Percentiles rank a stretch among this genome's conserved stretches.
These are phyloP conservation scores for Neoarthrinium moseri DNA, from an alignment of 2,329 filamentous ascomycete species.

Conservation along the genomic window DNA sequence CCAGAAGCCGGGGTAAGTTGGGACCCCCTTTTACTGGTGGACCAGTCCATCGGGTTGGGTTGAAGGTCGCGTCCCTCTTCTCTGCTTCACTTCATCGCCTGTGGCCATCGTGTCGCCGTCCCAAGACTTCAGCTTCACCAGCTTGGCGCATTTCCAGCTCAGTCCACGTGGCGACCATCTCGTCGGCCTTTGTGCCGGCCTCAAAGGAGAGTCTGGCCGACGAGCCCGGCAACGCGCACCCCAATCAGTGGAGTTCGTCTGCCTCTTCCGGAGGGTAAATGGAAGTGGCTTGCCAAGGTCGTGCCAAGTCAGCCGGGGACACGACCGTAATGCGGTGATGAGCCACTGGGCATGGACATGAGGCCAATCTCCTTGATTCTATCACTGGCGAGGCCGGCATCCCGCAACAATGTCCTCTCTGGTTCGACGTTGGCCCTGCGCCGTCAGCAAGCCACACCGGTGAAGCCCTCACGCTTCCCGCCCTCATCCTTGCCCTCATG, in stretches of 20 bases:
- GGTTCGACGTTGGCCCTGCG: no score
- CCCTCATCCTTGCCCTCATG: no score
- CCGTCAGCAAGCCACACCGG: no score
- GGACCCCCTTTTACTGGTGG: not conserved
- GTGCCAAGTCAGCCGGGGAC: slow-evolving; percentile 5
- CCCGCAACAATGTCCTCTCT: no score
- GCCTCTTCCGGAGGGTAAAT: slow-evolving; percentile 1
- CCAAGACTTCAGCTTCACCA: slow-evolving; percentile 1
- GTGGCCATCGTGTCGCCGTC: not conserved
- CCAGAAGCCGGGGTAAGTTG: not conserved
- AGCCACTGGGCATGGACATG: not conserved
- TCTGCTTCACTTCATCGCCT: not conserved
- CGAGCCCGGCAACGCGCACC: slow-evolving; percentile 4
- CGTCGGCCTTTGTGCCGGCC: not conserved
- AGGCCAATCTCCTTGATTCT: no score
- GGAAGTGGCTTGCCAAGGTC: slow-evolving; percentile 10
- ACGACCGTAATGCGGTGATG: not conserved
- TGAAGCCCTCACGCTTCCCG: no score
- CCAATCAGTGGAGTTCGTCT: not conserved
- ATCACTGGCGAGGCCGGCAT: no score
- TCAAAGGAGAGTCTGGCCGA: slow-evolving; percentile 4
- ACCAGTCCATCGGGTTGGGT: not conserved
- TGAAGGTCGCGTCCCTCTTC: not conserved
- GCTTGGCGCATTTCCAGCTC: slow-evolving; percentile 1
- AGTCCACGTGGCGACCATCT: slow-evolving; percentile 2